Evolutionary conservation across 2,329 filamentous ascomycete species (phyloP).

Genomic region (Nigrospora sphaerica): DNA sequence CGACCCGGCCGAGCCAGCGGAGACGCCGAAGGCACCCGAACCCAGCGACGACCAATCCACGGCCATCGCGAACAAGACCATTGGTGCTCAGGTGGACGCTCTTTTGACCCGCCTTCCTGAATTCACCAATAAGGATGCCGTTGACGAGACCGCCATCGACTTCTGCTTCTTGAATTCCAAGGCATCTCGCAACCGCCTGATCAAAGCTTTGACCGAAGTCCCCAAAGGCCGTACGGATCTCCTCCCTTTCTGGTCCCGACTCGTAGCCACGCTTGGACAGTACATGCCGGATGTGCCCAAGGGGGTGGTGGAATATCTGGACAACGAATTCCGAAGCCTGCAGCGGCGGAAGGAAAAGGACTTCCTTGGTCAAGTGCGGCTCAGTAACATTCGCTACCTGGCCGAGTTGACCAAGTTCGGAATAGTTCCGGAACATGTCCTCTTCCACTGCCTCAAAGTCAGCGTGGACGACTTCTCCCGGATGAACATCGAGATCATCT

Average conservation of each 20-base stretch:
- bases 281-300: constrained; percentile 95
- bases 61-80: constrained; percentile 95
- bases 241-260: constrained; percentile 81
- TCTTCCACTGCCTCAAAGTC: constrained; percentile 97
- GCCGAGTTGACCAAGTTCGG: constrained; percentile 97
- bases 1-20: constrained; percentile 44
- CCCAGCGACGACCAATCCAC: constrained; percentile 75
- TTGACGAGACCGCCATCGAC: constrained; percentile 89
- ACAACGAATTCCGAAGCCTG: constrained; percentile 93
- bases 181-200: constrained; percentile 85
- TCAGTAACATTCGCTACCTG: constrained; percentile 94
- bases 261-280: constrained; percentile 86
- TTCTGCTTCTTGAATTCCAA: constrained; percentile 99
- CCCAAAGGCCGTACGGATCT: constrained; percentile 91
- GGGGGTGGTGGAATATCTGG: constrained; percentile 82
- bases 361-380: constrained; percentile 86
- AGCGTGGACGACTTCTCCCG: constrained; percentile 95
- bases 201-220: constrained; percentile 90
- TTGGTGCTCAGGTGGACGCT: constrained; percentile 92
- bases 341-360: constrained; percentile 97
- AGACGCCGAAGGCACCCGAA: constrained; percentile 42
- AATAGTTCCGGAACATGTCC: constrained; percentile 94
- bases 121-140: constrained; percentile 80
- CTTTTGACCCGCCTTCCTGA: constrained; percentile 84
- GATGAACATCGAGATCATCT: constrained; percentile 99